Evolutionary conservation across 2,329 filamentous ascomycete genomes (phyloP), one percentile per base, ranked within the genome.

Genomic region (Alternaria burnsii): DNA sequence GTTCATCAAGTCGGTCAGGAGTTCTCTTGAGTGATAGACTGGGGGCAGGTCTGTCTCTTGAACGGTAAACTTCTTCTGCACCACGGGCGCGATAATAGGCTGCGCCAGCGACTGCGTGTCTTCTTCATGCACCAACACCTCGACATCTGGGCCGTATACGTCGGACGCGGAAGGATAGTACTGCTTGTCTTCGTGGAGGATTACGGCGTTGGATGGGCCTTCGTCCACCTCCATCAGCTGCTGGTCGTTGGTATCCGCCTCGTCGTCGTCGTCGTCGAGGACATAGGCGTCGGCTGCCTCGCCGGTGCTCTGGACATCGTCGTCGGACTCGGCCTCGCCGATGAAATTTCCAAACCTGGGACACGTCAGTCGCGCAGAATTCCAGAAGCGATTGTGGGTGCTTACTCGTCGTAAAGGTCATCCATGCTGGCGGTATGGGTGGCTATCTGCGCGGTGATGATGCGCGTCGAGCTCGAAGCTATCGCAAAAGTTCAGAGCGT

Each of bases 121-220:
- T 82, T 98, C 95, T 79, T 99, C 95, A 76, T 98, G 92, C 38
- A 99, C 94, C 79, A 97, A 82, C 1, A 94, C 95, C 81, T 99
- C 95, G 71, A 99, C 95, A 80, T 95, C 94, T 71, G 89, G 86
- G 53, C 95, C 95, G 77, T 98, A 99, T 42, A 97, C 89, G 79
- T 99, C 95, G 76, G 94, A 90, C 58, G 95, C 95, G n/a, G 94
- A 97, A 30, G 95, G 95, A 77, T 99, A 99, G 80, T 99, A 99
- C 78, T 98, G 95, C 80, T 99, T 99, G 82, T 99, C 95, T 84
- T 99, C 95, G 81, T 99, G 95, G 46, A 99, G 87, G 59, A 99
- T 87, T n/a, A 99, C 93, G 52, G 95, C 94, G 79, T 98, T 99
- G 5, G 94, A 97, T 4, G 94, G 92, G 14, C 91, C 93, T 50